phyloP scores from a whole-genome alignment of 331 rosid species.

The Telfairia occidentalis region DNA sequence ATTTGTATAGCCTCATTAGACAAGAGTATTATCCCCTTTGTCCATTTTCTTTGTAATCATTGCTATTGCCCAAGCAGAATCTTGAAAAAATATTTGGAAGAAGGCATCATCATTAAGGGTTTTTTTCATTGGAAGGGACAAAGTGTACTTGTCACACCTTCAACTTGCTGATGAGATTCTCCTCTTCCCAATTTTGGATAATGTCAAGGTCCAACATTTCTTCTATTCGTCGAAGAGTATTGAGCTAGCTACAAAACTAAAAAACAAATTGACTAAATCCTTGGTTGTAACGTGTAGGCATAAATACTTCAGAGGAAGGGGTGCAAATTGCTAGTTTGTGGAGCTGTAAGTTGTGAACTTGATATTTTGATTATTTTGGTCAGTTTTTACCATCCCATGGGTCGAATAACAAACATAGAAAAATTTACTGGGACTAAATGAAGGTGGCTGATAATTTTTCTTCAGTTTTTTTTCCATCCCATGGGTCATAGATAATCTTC shows the following conservation, averaged over 20 bases:
- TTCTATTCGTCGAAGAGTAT: not conserved
- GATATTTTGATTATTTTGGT: not conserved
- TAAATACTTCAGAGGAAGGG: not conserved
- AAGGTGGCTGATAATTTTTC: too few relatives aligned
- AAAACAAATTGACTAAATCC: not conserved
- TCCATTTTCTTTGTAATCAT: not conserved
- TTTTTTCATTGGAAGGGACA: not conserved
- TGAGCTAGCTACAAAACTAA: not conserved
- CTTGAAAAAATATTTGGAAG: not conserved
- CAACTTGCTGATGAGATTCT: not conserved
- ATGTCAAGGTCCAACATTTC: not conserved
- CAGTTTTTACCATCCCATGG: too few relatives aligned
- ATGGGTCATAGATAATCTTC: too few relatives aligned
- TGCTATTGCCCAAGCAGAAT: not conserved
- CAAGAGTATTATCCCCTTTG: not conserved
- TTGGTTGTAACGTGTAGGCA: not conserved
- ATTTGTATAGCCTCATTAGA: not conserved
- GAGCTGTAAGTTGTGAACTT: not conserved
- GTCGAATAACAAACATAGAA: too few relatives aligned
- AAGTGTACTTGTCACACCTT: not conserved
- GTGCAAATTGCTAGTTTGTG: not conserved
- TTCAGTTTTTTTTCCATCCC: too few relatives aligned
- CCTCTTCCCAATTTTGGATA: not conserved
- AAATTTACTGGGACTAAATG: too few relatives aligned
- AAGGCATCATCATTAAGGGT: not conserved